Conservation (phyloP, 139 green algal genomes). For the Zygnema circumcarinatum region DNA sequence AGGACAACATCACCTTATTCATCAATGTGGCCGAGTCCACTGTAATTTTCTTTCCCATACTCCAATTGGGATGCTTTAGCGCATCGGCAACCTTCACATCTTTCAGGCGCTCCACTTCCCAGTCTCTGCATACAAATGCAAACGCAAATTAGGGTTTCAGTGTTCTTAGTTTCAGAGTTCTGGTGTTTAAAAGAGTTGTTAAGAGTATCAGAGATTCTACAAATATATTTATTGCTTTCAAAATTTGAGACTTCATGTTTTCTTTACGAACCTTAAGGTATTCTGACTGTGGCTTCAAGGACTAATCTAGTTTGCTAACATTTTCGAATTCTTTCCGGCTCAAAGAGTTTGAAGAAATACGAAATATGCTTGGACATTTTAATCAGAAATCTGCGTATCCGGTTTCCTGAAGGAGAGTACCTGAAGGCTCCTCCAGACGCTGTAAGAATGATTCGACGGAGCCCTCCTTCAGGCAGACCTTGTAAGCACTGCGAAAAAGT, state of each 20-base stretch:
- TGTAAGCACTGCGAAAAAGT: conserved; percentile 64
- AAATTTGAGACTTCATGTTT: no score
- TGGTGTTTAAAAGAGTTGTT: conserved; percentile 12
- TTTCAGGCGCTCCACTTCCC: conserved; percentile 88
- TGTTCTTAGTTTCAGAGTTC: conserved; percentile 21
- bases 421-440: conserved; percentile 96
- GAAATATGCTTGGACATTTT: no score
- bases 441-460: conserved; percentile 97
- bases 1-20: conserved; percentile 87
- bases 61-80: conserved; percentile 70
- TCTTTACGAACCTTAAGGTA: no score
- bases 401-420: no score
- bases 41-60: conserved; percentile 98
- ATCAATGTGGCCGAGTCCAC: conserved; percentile 96
- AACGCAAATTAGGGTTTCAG: conserved; percentile 3
- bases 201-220: conserved; percentile 12
- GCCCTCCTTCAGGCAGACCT: conserved; percentile 90
- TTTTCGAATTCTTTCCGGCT: no score
- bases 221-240: no score
- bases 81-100: conserved; percentile 59
- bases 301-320: no score
- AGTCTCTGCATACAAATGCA: conserved; percentile 73
- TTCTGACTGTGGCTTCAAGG: no score
- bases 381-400: no score
- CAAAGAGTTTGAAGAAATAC: no score